Conservation (phyloP, 495 filamentous ascomycete species). For the Endocarpon pusillum region DNA sequence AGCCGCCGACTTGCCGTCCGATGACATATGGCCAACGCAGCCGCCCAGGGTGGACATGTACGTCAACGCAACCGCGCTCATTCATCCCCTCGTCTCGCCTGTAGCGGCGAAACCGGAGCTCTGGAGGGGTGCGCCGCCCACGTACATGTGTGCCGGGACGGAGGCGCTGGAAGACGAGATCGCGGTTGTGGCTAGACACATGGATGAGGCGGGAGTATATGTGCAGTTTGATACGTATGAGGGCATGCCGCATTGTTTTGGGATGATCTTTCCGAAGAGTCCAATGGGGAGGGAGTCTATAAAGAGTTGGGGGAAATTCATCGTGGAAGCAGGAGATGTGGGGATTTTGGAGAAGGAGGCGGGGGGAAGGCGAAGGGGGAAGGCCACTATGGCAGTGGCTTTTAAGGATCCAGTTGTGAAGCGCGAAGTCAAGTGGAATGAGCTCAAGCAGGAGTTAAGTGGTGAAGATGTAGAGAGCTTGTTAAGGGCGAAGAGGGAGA, state of each 20-base stretch:
- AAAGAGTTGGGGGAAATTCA: slow-evolving; percentile 41
- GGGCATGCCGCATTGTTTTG: slow-evolving; percentile 83
- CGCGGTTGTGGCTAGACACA: slow-evolving; percentile 38
- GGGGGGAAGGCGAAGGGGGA: slow-evolving; percentile 1
- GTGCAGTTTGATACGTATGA: slow-evolving; percentile 63
- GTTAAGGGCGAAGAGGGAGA: slow-evolving; percentile 30
- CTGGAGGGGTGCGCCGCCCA: slow-evolving; percentile 54
- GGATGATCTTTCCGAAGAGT: slow-evolving; percentile 36
- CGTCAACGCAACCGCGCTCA: slow-evolving; percentile 38
- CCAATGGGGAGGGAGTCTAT: slow-evolving; percentile 33
- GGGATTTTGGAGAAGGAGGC: slow-evolving; percentile 10
- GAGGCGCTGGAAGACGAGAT: slow-evolving; percentile 66
- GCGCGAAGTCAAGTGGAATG: slow-evolving; percentile 31
- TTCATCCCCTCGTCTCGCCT: slow-evolving; percentile 63
- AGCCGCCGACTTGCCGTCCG: slow-evolving; percentile 24
- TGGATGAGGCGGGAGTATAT: slow-evolving; percentile 40
- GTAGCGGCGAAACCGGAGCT: slow-evolving; percentile 33
- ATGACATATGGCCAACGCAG: slow-evolving; percentile 51
- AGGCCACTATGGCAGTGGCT: slow-evolving; percentile 16
- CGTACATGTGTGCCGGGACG: slow-evolving; percentile 60
- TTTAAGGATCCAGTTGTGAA: slow-evolving; percentile 37
- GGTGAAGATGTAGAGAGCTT: slow-evolving; percentile 34
- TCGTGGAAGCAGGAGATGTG: slow-evolving; percentile 21
- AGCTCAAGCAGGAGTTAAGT: slow-evolving; percentile 26
- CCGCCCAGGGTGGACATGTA: slow-evolving; percentile 59